Percentiles rank a stretch among this genome's conserved stretches.
Conservation (phyloP, 805 yeast species). For the Candida multigemmis region DNA sequence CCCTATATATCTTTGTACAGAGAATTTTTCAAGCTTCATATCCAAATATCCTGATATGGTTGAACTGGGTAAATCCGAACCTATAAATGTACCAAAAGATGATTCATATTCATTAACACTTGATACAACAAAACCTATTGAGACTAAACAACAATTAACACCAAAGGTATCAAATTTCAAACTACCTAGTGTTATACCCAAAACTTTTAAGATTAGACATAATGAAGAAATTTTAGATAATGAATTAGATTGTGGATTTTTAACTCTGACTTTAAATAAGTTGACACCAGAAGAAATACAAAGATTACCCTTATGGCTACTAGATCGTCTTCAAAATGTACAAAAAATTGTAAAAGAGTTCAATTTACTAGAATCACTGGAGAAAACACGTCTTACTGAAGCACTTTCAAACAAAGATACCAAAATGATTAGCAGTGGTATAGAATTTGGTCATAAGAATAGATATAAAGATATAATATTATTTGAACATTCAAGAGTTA, state of each 20-base stretch:
- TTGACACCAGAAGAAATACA: slow-evolving; percentile 12
- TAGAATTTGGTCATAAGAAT: slow-evolving; percentile 74
- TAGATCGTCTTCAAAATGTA: slow-evolving; percentile 5
- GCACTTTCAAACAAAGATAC: slow-evolving; percentile 9
- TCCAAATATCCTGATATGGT: slow-evolving; percentile 13
- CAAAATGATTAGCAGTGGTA: slow-evolving; percentile 54
- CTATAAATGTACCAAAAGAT: no score
- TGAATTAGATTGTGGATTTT: no score
- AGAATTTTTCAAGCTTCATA: slow-evolving; percentile 4
- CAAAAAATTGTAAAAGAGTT: slow-evolving; percentile 27
- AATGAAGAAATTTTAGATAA: slow-evolving; percentile 47
- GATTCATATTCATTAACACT: background rate
- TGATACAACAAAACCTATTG: background rate
- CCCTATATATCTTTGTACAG: slow-evolving; percentile 4
- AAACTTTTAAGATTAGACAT: slow-evolving; percentile 34
- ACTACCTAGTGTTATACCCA: slow-evolving; percentile 30
- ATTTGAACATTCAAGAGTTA: slow-evolving; percentile 78
- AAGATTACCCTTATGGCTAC: slow-evolving; percentile 22
- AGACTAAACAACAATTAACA: no score
- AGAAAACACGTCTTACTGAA: slow-evolving; percentile 52
- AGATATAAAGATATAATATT: slow-evolving; percentile 86
- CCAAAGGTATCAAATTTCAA: slow-evolving; percentile 44
- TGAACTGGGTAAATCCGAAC: no score
- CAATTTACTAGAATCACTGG: slow-evolving; percentile 57
- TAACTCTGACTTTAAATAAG: no score